Evolutionary conservation across 2,329 filamentous ascomycete species (phyloP).

Genomic region (Setomelanomma holmii): DNA sequence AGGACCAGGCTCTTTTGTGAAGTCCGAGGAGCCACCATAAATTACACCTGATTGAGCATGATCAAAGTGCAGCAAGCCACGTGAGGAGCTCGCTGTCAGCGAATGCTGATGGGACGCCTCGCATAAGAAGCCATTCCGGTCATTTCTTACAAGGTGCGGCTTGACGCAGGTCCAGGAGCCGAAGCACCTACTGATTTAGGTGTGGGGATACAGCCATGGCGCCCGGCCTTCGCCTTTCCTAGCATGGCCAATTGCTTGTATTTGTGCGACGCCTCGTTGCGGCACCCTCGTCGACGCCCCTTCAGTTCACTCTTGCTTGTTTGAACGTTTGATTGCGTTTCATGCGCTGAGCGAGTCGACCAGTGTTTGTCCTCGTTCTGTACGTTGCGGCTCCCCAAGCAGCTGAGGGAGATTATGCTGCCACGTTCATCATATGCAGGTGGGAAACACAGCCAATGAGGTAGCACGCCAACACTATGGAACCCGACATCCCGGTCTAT

Average conservation of each 20-base stretch:
- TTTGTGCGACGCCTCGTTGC: slow-evolving; percentile 23
- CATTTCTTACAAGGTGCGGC: slow-evolving; percentile 12
- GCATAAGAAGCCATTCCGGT: slow-evolving; percentile 10
- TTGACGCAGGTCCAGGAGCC: slow-evolving; percentile 16
- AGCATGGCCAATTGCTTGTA: slow-evolving; percentile 27
- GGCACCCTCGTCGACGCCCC: slow-evolving; percentile 3
- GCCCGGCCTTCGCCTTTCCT: slow-evolving; percentile 18
- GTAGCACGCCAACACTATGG: slow-evolving; percentile 25
- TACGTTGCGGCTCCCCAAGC: slow-evolving; percentile 15
- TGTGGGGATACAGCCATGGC: slow-evolving; percentile 27
- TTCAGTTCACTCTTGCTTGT: slow-evolving; percentile 8
- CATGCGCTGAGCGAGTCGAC: slow-evolving; percentile 10
- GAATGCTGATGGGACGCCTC: slow-evolving; percentile 8
- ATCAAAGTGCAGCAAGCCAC: slow-evolving; percentile 1
- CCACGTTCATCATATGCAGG: slow-evolving; percentile 28
- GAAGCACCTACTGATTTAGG: slow-evolving; percentile 10
- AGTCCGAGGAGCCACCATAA: slow-evolving; percentile 15
- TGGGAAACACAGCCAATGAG: slow-evolving; percentile 15
- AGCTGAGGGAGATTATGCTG: slow-evolving; percentile 17
- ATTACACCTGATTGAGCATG: slow-evolving; percentile 5
- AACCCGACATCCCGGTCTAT: slow-evolving; percentile 15
- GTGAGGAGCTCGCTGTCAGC: slow-evolving; percentile 4
- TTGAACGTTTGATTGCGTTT: slow-evolving; percentile 21
- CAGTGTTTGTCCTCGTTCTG: background rate
- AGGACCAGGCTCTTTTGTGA: slow-evolving; percentile 15